Evolutionary conservation across 805 yeast species (phyloP).

Genomic region (Yarrowia phangngaensis): DNA sequence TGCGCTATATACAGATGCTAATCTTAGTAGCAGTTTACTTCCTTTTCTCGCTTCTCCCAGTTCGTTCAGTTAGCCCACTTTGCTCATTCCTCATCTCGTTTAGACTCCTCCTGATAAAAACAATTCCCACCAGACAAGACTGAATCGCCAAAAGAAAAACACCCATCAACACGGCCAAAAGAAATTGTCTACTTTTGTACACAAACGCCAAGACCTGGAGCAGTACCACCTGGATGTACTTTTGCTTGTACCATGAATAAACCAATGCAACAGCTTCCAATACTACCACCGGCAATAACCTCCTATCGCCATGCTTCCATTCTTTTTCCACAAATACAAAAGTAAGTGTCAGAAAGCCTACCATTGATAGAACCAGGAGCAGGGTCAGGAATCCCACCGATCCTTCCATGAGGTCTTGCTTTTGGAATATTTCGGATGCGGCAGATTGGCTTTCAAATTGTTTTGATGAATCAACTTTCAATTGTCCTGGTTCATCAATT

Average conservation of each 20-base stretch:
- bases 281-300: constrained; percentile 2
- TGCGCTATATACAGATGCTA: no score
- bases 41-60: no score
- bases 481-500: constrained; percentile 4
- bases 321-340: constrained; percentile 22
- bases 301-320: constrained; percentile 16
- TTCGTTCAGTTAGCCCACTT: no score
- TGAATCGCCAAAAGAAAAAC: constrained; percentile 8
- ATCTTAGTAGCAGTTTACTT: no score
- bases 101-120: constrained; percentile 15
- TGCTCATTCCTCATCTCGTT: no score
- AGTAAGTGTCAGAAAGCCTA: constrained; percentile 14
- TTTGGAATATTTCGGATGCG: no score
- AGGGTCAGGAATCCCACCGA: constrained; percentile 17
- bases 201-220: constrained; percentile 13
- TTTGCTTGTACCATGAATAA: constrained; percentile 2
- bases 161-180: constrained; percentile 11
- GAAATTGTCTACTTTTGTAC: constrained; percentile 8
- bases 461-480: background rate
- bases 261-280: constrained; percentile 13
- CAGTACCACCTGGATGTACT: background rate
- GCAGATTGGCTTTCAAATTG: background rate
- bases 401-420: constrained; percentile 20
- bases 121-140: constrained; percentile 13
- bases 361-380: constrained; percentile 11